phyloP scores from a whole-genome alignment of 78 protist species.

The Tieghemostelium lacteum region DNA sequence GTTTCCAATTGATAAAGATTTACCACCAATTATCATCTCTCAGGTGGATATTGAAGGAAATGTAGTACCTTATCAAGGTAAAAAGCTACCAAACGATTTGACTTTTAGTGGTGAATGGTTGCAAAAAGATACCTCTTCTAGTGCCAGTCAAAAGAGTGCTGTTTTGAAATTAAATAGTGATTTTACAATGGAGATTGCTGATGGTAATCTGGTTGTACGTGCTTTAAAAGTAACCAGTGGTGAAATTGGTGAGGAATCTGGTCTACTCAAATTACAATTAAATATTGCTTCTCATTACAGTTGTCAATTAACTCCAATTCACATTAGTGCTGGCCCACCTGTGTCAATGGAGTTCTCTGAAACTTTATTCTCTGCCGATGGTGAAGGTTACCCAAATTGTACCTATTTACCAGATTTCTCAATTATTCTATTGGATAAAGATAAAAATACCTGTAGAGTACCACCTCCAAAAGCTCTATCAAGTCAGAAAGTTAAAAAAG shows the following conservation, averaged over 20 bases:
- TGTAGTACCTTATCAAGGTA: neutral
- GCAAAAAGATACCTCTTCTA: neutral
- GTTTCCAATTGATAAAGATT: neutral
- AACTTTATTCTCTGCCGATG: neutral
- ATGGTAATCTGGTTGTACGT: slow-evolving; percentile 5
- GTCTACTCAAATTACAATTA: neutral
- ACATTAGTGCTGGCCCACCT: slow-evolving; percentile 24
- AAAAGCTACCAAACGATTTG: neutral
- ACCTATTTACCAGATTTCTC: slow-evolving; percentile 11
- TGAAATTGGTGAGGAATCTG: slow-evolving; percentile 7
- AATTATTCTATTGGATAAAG: slow-evolving; percentile 20
- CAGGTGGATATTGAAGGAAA: slow-evolving; percentile 5
- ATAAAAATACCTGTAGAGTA: slow-evolving; percentile 15
- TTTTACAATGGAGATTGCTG: neutral
- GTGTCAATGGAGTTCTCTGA: slow-evolving; percentile 1
- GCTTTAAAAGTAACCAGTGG: neutral
- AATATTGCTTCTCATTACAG: neutral
- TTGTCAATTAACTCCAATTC: neutral
- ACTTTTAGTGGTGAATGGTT: neutral
- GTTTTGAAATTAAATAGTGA: neutral
- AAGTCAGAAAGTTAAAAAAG: neutral
- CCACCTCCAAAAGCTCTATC: neutral
- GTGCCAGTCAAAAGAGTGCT: neutral
- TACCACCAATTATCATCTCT: slow-evolving; percentile 4
- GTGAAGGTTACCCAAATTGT: slow-evolving; percentile 5